Evolutionary conservation across 2,329 filamentous ascomycete genomes (phyloP), one percentile per base, ranked within the genome.

Genomic region (Anthostomella pinea): DNA sequence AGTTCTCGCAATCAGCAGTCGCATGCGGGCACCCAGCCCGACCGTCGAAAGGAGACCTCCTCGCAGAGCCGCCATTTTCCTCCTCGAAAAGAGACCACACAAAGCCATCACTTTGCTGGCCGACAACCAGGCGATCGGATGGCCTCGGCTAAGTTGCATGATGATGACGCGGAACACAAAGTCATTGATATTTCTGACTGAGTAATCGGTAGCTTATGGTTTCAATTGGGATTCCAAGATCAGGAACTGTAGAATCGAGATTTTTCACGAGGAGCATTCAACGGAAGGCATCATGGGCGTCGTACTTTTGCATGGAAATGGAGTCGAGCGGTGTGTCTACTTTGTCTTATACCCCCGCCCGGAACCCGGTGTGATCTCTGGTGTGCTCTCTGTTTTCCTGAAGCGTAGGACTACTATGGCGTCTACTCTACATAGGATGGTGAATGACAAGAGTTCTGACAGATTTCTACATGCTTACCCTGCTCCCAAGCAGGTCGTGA

Each of bases 291-390:
- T 8, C 8, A 18, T 7, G 7, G n/a, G 8, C 27, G 35, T 43
- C 35, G 11, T 33, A 39, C 43, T 36, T 37, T 31, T 48, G 49
- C 50, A 54, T 52, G 27, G 39, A 31, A 40, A 29, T 23, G 51
- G 51, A 46, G 51, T 48, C 30, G 23, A 30, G 13, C 36, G 42
- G 38, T 38, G 37, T 45, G 27, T 35, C 39, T 45, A 38, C 36
- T 44, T 47, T 38, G 33, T 38, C 41, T 32, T 54, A 56, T 54
- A 52, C 51, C 49, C 46, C 35, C 26, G 43, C n/a, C n/a, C n/a
- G n/a, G n/a, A n/a, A n/a, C n/a, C n/a, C n/a, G n/a, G n/a, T n/a
- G n/a, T n/a, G n/a, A n/a, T n/a, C n/a, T n/a, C n/a, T n/a, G n/a
- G n/a, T n/a, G n/a, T n/a, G n/a, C n/a, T n/a, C n/a, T n/a, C n/a